phyloP scores from a whole-genome alignment of 306 rosid genomes.

The Lathyrus tuberosus region DNA sequence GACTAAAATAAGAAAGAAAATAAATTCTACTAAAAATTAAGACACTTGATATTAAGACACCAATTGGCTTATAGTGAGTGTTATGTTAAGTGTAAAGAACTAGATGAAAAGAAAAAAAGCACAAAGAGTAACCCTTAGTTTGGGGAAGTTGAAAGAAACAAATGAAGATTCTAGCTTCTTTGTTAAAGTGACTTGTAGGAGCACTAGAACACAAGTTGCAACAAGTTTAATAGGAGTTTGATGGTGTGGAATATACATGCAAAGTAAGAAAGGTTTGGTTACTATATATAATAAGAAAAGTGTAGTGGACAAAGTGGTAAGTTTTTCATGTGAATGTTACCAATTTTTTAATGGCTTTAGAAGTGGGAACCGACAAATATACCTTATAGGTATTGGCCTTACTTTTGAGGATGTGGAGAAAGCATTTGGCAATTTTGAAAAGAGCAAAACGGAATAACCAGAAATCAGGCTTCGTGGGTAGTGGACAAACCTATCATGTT shows the following conservation, averaged over 20 bases:
- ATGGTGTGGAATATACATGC: constrained; percentile 43
- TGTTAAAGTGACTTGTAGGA: constrained; percentile 27
- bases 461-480: constrained; percentile 37
- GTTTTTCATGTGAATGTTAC: constrained; percentile 44
- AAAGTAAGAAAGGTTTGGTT: constrained; percentile 45
- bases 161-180: constrained; percentile 1
- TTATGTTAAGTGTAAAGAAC: constrained; percentile 10
- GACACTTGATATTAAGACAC: not conserved
- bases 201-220: constrained; percentile 42
- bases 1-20: constrained; percentile 1
- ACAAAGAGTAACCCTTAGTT: constrained; percentile 32
- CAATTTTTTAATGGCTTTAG: constrained; percentile 47
- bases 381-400: constrained; percentile 45
- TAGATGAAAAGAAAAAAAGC: constrained; percentile 32
- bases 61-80: constrained; percentile 40
- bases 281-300: constrained; percentile 46
- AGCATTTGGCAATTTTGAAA: constrained; percentile 53
- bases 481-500: constrained; percentile 60
- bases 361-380: constrained; percentile 74
- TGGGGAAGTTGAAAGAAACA: constrained; percentile 42
- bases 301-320: constrained; percentile 59
- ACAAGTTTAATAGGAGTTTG: constrained; percentile 35
- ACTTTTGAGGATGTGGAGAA: constrained; percentile 53
- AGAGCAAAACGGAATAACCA: constrained; percentile 53
- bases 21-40: not conserved